Percentiles rank a stretch among this genome's conserved stretches.
Conservation (phyloP, 2,329 filamentous ascomycete genomes). For the Monilinia polystroma region DNA sequence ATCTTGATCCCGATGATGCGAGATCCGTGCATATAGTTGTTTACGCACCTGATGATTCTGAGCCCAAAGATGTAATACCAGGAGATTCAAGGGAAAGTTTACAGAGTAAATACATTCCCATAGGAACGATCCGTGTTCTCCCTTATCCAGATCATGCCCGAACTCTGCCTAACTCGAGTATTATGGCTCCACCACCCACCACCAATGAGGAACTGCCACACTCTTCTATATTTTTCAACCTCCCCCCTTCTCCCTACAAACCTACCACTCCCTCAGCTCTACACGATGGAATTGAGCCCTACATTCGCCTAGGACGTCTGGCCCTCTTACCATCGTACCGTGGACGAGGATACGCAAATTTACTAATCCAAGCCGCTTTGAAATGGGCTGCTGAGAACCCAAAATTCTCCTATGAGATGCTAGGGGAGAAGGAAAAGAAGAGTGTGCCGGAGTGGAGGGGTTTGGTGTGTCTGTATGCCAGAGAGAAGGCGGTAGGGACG, state of each 20-base stretch:
- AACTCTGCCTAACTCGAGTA: no score
- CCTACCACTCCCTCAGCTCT: constrained; percentile 45
- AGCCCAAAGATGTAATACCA: no score
- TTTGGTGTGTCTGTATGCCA: constrained; percentile 76
- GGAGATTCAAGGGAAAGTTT: no score
- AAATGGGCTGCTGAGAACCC: constrained; percentile 61
- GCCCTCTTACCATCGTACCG: constrained; percentile 68
- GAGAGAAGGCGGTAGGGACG: constrained; percentile 60
- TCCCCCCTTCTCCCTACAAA: constrained; percentile 26
- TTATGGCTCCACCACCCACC: not conserved
- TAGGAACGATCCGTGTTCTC: no score
- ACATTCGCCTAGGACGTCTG: constrained; percentile 78
- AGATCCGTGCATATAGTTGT: no score
- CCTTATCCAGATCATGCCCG: no score
- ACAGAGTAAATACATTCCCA: no score
- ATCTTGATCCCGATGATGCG: no score
- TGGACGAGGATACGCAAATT: constrained; percentile 60
- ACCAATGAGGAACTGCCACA: not conserved
- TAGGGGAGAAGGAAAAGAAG: constrained; percentile 42
- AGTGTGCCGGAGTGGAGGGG: constrained; percentile 65
- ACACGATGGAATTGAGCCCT: constrained; percentile 67
- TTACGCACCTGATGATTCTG: no score
- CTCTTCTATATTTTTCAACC: not conserved
- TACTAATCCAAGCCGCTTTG: constrained; percentile 66
- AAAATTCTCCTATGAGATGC: constrained; percentile 46